A percentile compares a stretch with the other conserved stretches of the same genome.
Evolutionary conservation across 805 yeast genomes (phyloP).

Genomic region (Henningerozyma blattae): DNA sequence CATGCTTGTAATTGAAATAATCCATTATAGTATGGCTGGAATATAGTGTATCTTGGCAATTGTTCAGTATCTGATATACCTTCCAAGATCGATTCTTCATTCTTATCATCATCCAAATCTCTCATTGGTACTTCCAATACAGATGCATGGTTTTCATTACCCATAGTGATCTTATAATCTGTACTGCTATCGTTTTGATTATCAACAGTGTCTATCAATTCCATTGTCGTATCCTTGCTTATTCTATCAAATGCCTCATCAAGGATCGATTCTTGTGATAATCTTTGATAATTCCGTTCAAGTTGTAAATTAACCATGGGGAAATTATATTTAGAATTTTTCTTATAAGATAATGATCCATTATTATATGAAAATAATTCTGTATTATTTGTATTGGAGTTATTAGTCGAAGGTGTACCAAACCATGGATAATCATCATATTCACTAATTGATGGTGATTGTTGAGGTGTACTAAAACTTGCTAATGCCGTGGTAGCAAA

Average conservation of each 20-base stretch:
- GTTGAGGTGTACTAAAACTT: constrained; percentile 18
- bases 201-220: no score
- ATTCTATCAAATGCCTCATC: constrained; percentile 18
- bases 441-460: constrained; percentile 26
- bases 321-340: constrained; percentile 2
- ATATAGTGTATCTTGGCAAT: constrained; percentile 20
- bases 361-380: neutral
- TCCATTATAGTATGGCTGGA: constrained; percentile 18
- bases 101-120: constrained; percentile 1
- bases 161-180: constrained; percentile 4
- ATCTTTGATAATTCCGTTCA: constrained; percentile 17
- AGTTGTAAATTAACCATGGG: constrained; percentile 9
- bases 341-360: constrained; percentile 1
- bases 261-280: constrained; percentile 17
- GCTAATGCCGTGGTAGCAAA: neutral
- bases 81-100: constrained; percentile 1
- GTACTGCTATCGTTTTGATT: neutral
- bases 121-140: constrained; percentile 14
- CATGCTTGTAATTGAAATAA: constrained; percentile 39
- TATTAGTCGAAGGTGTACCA: constrained; percentile 9
- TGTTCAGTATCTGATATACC: constrained; percentile 11
- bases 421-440: constrained; percentile 33
- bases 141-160: constrained; percentile 15
- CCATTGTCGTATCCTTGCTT: constrained; percentile 7
- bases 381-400: neutral